These are phyloP conservation scores for Aspergillus bertholletiae DNA, from an alignment of 495 filamentous ascomycete species.

Conservation along the genomic window DNA sequence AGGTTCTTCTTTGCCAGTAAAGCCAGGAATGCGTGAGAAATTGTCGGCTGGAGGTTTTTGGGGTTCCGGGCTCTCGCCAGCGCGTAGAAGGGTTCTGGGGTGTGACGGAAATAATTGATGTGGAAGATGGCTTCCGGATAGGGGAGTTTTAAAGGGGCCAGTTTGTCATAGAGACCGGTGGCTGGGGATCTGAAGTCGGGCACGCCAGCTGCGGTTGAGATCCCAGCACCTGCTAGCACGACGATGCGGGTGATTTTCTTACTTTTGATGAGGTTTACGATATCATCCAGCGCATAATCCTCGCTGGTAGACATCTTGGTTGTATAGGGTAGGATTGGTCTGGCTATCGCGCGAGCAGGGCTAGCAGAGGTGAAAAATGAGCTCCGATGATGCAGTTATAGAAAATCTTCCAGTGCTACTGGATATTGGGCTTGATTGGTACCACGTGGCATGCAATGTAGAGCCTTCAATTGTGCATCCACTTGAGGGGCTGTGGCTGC, in stretches of 20 bases:
- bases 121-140: slow-evolving; percentile 72
- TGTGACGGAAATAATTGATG: slow-evolving; percentile 71
- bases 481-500: neutral
- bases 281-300: neutral
- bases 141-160: slow-evolving; percentile 72
- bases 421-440: neutral
- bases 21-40: slow-evolving; percentile 71
- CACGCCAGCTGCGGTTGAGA: slow-evolving; percentile 66
- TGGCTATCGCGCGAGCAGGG: too few species aligned
- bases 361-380: too few species aligned
- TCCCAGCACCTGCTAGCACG: slow-evolving; percentile 26
- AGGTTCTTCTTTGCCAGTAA: slow-evolving; percentile 65
- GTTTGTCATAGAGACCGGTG: slow-evolving; percentile 77
- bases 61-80: slow-evolving; percentile 83
- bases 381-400: too few species aligned
- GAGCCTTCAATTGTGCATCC: neutral
- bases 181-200: slow-evolving; percentile 76
- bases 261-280: slow-evolving; percentile 18
- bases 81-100: slow-evolving; percentile 82
- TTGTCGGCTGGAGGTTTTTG: slow-evolving; percentile 70
- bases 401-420: too few species aligned
- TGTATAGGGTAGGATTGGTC: too few species aligned
- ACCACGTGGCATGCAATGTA: neutral
- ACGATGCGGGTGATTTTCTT: slow-evolving; percentile 19
- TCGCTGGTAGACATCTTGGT: neutral